Percentiles rank a stretch among this genome's conserved stretches.
Evolutionary conservation across 2,329 filamentous ascomycete genomes (phyloP).

Genomic region (Trichoderma pleuroti): DNA sequence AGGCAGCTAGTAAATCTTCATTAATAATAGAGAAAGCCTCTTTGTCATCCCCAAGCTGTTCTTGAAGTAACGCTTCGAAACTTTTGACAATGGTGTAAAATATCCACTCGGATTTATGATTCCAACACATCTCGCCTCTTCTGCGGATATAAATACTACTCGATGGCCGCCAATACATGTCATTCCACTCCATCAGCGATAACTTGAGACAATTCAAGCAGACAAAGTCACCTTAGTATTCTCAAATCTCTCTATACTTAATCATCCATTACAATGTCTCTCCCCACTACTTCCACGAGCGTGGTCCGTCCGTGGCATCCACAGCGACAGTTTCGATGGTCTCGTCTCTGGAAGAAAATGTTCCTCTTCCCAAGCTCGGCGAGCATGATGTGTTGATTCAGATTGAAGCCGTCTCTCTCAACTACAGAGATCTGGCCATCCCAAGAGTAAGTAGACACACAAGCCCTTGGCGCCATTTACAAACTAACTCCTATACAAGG

Average conservation of each 20-base stretch:
- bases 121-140: background rate
- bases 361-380: background rate
- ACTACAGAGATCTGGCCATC: conserved; percentile 25
- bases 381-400: conserved; percentile 21
- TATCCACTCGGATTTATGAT: background rate
- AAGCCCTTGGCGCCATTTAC: background rate
- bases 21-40: background rate
- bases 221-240: too few relatives aligned
- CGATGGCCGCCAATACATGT: background rate
- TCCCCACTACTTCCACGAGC: conserved; percentile 2
- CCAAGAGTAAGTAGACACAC: background rate
- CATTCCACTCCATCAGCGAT: background rate
- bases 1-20: background rate
- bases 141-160: background rate
- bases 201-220: background rate
- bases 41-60: background rate
- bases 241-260: background rate
- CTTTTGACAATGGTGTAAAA: background rate
- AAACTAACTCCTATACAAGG: background rate
- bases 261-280: background rate
- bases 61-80: background rate
- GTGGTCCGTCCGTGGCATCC: background rate
- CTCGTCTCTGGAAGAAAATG: background rate
- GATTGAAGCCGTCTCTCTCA: conserved; percentile 25
- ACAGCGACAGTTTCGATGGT: background rate